Base-by-base conservation (phyloP, 2,329 filamentous ascomycete species). In the Ascochyta lentis region DNA sequence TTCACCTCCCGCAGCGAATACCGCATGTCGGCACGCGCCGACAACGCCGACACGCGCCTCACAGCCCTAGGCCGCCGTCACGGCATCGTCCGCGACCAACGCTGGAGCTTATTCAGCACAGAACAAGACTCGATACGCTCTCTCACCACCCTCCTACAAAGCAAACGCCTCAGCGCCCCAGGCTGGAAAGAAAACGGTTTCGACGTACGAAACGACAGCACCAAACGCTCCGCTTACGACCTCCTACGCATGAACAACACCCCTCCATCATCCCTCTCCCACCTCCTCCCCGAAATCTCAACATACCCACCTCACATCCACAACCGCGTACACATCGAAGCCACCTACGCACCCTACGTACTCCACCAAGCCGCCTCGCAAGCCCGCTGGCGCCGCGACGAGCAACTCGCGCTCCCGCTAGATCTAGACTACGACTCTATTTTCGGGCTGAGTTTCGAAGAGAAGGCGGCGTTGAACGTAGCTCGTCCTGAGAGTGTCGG, bases 1-100 rank as follows among this genome's bases (percentile, higher is more conserved):
- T 99, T 99, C 79, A 99, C 95, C 2, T 90, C 91, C 6, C 87
- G 95, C 61, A 96, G 90, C 78, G 95, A 99, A 78, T 99, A 96
- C 77, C 90, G 95, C 59, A 93, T 99, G 84, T 91, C 89, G 39
- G 87, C 92, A 2, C 89, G 95, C 59, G 89, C 95, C 41, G 95
- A 99, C 79, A 99, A 99, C 71, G 95, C 95, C 33, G 95, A 99
- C 76, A 76, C 89, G 5, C 88, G 95, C 2, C 85, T 99, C 27
- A 98, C 95, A 0, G 81, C 84, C 27, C 88, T 89, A 72, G 95
- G 92, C 9, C 87, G 89, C 53, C 79, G 82, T 13, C 90, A 88
- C 66, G 93, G 94, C 45, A 84, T 95, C 16, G 87, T 99, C 2
- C 81, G 86, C n/a, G 88, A 96, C 67, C 77, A 77, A 57, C 89